Percentiles rank a stretch among this genome's conserved stretches.
Conservation (phyloP, 2,329 filamentous ascomycete species). For the Exophiala spinifera region DNA sequence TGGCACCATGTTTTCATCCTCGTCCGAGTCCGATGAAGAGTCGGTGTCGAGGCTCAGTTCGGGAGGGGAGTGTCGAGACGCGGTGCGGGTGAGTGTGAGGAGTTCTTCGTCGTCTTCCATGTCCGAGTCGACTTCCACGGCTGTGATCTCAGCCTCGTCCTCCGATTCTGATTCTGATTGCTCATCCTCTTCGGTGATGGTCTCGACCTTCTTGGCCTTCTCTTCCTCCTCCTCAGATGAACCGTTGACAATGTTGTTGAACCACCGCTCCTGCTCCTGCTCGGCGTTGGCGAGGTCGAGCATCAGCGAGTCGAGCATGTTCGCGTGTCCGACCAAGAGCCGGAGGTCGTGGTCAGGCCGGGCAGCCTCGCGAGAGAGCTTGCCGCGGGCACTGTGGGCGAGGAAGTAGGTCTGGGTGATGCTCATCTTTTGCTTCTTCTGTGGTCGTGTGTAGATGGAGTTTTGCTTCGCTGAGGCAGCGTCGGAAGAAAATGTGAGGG, state of each 20-base stretch:
- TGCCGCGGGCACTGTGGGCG: slow-evolving; percentile 90
- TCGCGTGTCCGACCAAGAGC: slow-evolving; percentile 94
- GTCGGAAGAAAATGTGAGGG: slow-evolving; percentile 27
- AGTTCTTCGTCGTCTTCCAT: slow-evolving; percentile 53
- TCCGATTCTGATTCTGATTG: slow-evolving; percentile 46
- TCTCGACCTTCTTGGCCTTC: neutral
- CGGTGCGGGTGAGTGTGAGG: slow-evolving; percentile 66
- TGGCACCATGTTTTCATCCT: slow-evolving; percentile 71
- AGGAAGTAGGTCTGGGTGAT: slow-evolving; percentile 98
- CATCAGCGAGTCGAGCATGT: slow-evolving; percentile 96
- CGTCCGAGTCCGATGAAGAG: slow-evolving; percentile 50
- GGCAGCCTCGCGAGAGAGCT: slow-evolving; percentile 90
- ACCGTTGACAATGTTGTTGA: slow-evolving; percentile 88
- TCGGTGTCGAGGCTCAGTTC: slow-evolving; percentile 69
- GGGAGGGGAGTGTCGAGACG: slow-evolving; percentile 65
- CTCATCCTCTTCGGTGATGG: slow-evolving; percentile 32
- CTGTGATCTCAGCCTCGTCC: slow-evolving; percentile 51
- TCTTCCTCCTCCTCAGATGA: slow-evolving; percentile 55
- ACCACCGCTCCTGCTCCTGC: slow-evolving; percentile 93
- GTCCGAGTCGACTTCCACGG: slow-evolving; percentile 51
- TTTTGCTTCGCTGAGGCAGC: slow-evolving; percentile 20
- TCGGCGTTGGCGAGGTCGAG: slow-evolving; percentile 86
- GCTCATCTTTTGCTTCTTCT: slow-evolving; percentile 74
- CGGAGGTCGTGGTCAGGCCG: slow-evolving; percentile 91
- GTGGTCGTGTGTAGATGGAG: slow-evolving; percentile 29